A percentile compares a stretch with the other conserved stretches of the same genome.
phyloP scores from a whole-genome alignment of 345 rosid genomes.

The Hypericum androsaemum region DNA sequence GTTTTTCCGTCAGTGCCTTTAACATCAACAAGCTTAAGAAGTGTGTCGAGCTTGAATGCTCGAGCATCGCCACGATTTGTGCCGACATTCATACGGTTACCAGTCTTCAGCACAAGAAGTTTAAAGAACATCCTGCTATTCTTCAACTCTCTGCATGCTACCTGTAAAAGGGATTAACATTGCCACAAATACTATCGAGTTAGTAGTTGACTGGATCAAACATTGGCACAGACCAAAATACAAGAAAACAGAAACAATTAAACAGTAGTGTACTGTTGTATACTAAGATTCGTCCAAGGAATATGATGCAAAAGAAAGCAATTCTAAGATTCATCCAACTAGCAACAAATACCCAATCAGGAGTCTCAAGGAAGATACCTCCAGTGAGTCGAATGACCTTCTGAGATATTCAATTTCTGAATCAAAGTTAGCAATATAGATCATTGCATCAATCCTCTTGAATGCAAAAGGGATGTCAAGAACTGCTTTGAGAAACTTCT shows the following conservation, averaged over 20 bases:
- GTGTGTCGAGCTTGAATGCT: conserved; percentile 94
- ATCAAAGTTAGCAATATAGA: conserved; percentile 72
- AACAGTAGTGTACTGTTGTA: no score
- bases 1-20: conserved; percentile 91
- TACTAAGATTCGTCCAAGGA: no score
- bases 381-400: conserved; percentile 60
- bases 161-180: conserved; percentile 28
- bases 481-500: conserved; percentile 77
- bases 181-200: neutral
- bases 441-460: conserved; percentile 85
- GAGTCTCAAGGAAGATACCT: no score
- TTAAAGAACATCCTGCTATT: conserved; percentile 77
- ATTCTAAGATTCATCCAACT: no score
- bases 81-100: conserved; percentile 89
- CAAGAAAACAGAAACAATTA: no score
- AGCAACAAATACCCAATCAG: no score
- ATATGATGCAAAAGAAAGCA: no score
- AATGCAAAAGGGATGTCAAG: conserved; percentile 82
- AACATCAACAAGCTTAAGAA: conserved; percentile 72
- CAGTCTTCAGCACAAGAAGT: conserved; percentile 82
- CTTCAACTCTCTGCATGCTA: conserved; percentile 64
- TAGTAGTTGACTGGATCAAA: no score
- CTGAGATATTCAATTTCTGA: conserved; percentile 73
- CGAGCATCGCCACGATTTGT: conserved; percentile 91
- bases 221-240: no score